Percentiles rank a stretch among this genome's conserved stretches.
Conservation (phyloP, 805 yeast genomes). For the Saturnispora silvae region DNA sequence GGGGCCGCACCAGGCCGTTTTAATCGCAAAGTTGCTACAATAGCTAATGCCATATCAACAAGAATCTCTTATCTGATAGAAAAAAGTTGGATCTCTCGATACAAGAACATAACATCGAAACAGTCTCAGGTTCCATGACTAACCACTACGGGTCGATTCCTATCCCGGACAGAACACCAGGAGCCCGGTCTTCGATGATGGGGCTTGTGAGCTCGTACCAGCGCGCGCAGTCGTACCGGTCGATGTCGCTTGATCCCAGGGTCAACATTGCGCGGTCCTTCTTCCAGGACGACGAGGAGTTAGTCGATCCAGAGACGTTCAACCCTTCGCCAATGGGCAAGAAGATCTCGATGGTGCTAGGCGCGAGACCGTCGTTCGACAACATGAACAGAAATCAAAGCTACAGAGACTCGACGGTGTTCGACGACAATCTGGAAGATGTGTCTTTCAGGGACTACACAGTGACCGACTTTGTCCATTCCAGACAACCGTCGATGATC, state of each 20-base stretch:
- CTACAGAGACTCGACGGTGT: slow-evolving; percentile 11
- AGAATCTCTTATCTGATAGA: no score
- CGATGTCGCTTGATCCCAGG: slow-evolving; percentile 40
- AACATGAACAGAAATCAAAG: neutral
- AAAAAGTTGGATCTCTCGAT: no score
- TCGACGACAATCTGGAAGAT: slow-evolving; percentile 33
- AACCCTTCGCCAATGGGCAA: slow-evolving; percentile 58
- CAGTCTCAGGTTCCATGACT: no score
- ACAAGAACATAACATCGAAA: no score
- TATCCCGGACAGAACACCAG: slow-evolving; percentile 16
- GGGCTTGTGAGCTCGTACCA: slow-evolving; percentile 72
- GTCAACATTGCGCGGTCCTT: slow-evolving; percentile 55
- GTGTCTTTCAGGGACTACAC: slow-evolving; percentile 30
- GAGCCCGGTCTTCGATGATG: slow-evolving; percentile 27
- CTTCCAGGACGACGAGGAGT: slow-evolving; percentile 52
- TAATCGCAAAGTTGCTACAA: no score
- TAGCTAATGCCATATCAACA: no score
- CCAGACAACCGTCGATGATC: slow-evolving; percentile 15
- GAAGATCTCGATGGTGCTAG: slow-evolving; percentile 45
- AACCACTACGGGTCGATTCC: slow-evolving; percentile 15
- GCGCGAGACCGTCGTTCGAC: slow-evolving; percentile 11
- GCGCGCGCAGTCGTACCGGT: slow-evolving; percentile 64
- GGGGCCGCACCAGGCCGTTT: no score
- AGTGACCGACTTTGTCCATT: slow-evolving; percentile 19
- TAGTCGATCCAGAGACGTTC: slow-evolving; percentile 57